Evolutionary conservation across 2,329 filamentous ascomycete genomes (phyloP).

Genomic region (Pseudovirgaria hyperparasitica): DNA sequence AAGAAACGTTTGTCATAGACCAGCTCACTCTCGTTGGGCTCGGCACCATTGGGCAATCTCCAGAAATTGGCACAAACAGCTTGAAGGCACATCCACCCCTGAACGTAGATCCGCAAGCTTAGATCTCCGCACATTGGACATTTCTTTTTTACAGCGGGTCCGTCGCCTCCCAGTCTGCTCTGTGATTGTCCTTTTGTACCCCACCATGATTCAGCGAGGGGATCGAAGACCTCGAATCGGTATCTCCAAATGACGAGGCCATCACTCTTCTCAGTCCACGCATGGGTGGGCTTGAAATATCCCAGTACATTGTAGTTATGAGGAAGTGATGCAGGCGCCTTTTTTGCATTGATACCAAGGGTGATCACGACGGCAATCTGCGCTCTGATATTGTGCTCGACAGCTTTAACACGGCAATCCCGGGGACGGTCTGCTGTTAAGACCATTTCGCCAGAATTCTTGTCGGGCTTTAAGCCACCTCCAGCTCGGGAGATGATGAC

Average conservation of each 20-base stretch:
- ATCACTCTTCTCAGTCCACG: constrained; percentile 51
- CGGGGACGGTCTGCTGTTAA: constrained; percentile 35
- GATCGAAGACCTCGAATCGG: constrained; percentile 52
- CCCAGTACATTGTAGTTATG: constrained; percentile 53
- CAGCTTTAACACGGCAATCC: constrained; percentile 22
- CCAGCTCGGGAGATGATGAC: constrained; percentile 52
- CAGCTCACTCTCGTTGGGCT: constrained; percentile 24
- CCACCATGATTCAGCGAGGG: constrained; percentile 47
- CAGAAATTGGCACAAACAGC: constrained; percentile 42
- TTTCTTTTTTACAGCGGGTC: constrained; percentile 19
- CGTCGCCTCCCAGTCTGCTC: constrained; percentile 18
- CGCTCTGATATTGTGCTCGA: constrained; percentile 34
- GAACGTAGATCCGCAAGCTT: constrained; percentile 28
- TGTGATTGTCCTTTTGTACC: constrained; percentile 23
- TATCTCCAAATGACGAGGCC: constrained; percentile 39
- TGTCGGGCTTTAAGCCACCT: constrained; percentile 38
- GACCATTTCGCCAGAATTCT: constrained; percentile 31
- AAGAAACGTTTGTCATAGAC: constrained; percentile 47
- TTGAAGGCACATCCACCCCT: constrained; percentile 47
- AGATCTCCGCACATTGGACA: constrained; percentile 20
- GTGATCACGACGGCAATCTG: constrained; percentile 39
- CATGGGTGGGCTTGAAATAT: constrained; percentile 54
- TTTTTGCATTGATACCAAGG: constrained; percentile 38
- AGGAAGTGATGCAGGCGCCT: constrained; percentile 37
- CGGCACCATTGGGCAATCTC: constrained; percentile 23